Base-by-base conservation (phyloP, 495 filamentous ascomycete genomes). In the Daldinia bambusicola region DNA sequence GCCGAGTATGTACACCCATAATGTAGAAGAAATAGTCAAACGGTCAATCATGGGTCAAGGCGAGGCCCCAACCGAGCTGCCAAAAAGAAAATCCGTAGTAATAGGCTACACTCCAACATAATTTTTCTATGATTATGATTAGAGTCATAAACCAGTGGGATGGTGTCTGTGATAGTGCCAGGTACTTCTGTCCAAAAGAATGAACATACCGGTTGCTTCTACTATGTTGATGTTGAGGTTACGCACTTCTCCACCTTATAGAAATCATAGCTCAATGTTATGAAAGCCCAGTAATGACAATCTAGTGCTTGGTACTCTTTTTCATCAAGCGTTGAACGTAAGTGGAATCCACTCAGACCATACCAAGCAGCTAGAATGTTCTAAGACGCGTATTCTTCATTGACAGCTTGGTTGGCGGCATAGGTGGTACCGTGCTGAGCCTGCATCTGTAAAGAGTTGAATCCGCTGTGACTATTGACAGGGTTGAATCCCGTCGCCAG, bases 401-500 rank as follows among this genome's bases (percentile, higher is more conserved):
- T 38, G n/a, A 34, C 55, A 13, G 30, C 40, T 22, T 72, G 70
- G 50, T 59, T 65, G 1, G 67, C 10, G 14, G 67, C 16, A 48
- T 41, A 70, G 1, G 13, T 31, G 12, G 48, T 45, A 18, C 48
- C 59, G 18, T 65, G 66, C 22, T 74, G 63, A 59, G 38, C 18
- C 30, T 71, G 14, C 65, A 77, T 61, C 65, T 77, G 73, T 16
- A 70, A 36, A 22, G 70, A 30, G 57, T 74, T 68, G 37, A 74
- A 76, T 36, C 32, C 45, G 31, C 60, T 31, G 9, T 53, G 69
- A 48, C 40, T 45, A 56, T 76, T 79, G 58, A 77, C 77, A 16
- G 77, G 67, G 16, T 76, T 64, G 60, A 79, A 79, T n/a, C 61
- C 50, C 32, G 72, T 55, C 26, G 74, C 5, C 5, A 78, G 43